Base-by-base conservation (phyloP, 1,139 yeast species). In the Scheffersomyces lignicola region DNA sequence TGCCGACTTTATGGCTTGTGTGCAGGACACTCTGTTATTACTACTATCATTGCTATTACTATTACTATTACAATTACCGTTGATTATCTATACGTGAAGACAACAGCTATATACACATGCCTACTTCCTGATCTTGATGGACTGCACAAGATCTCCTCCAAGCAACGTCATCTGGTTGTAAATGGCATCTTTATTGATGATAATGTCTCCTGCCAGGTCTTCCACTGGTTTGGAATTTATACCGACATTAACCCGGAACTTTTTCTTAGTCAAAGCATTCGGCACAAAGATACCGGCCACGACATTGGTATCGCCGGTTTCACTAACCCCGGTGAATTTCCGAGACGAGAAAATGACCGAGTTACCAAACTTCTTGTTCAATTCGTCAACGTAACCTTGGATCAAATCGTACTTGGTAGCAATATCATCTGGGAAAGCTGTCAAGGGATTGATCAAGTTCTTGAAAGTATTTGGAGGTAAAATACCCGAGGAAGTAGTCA, bases 231-330 rank as follows among this genome's bases (percentile, higher is more conserved):
- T 74, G 33, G 83, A 75, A 47, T 88, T 84, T 49, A 79, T 82
- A 17, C 90, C 95, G 44, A 85, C 62, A 47, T 83, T 87, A 18
- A 85, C 95, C 52, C 83, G 82, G 63, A 89, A 89, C 54, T 80
- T 81, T 60, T 76, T 79, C 30, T 67, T 65, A 32, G 72, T 62
- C 42, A 73, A 54, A 15, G 76, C 64, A 7, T 74, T 65, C 3
- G 96, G 95, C 38, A 84, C 78, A 65, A 92, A 82, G 35, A 90
- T 65, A 2, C 96, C 97, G 15, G 90, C 77, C 39, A 90, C 74
- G 7, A 83, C 79, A 47, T 76, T 78, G 31, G 66, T 60, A 4
- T 77, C 77, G 23, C 76, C 76, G 18, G 76, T 74, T 31, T 69
- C 65, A 29, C 63, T 51, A 27, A 73, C 62, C 11, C 78, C 74